phyloP scores from a whole-genome alignment of 208 protist species.

The Acanthamoeba pearcei region DNA sequence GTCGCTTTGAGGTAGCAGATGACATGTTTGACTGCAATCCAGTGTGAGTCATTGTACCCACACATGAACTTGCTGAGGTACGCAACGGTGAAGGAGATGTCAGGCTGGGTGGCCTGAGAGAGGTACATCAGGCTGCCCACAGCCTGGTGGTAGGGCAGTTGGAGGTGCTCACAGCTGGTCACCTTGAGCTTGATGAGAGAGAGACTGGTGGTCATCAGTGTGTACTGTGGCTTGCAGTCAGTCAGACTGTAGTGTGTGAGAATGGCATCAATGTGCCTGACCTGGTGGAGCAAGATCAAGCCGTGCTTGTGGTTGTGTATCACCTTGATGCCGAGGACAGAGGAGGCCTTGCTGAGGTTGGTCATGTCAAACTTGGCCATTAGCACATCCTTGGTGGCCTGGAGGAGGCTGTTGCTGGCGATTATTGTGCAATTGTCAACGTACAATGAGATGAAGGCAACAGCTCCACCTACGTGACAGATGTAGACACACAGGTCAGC shows the following conservation, averaged over 20 bases:
- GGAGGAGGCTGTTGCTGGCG: neutral
- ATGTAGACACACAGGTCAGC: neutral
- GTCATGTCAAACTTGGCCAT: neutral
- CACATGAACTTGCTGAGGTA: neutral
- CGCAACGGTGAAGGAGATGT: neutral
- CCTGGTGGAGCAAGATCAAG: neutral
- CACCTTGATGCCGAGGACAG: neutral
- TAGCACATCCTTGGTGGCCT: neutral
- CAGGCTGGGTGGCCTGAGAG: neutral
- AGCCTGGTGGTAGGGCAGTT: neutral
- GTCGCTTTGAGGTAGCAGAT: neutral
- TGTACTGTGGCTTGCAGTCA: neutral
- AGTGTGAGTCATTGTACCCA: neutral
- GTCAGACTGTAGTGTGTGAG: neutral
- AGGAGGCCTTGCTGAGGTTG: neutral
- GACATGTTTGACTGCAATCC: neutral
- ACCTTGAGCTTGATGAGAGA: neutral
- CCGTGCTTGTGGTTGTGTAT: neutral
- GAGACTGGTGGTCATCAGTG: neutral
- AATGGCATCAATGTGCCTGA: neutral
- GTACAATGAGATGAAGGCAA: neutral
- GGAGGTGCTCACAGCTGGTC: neutral
- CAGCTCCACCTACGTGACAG: neutral
- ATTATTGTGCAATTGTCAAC: neutral
- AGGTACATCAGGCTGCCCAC: neutral